These are phyloP conservation scores for Periglandula ipomoeae DNA, from an alignment of 2,329 filamentous ascomycete species.

Conservation along the genomic window DNA sequence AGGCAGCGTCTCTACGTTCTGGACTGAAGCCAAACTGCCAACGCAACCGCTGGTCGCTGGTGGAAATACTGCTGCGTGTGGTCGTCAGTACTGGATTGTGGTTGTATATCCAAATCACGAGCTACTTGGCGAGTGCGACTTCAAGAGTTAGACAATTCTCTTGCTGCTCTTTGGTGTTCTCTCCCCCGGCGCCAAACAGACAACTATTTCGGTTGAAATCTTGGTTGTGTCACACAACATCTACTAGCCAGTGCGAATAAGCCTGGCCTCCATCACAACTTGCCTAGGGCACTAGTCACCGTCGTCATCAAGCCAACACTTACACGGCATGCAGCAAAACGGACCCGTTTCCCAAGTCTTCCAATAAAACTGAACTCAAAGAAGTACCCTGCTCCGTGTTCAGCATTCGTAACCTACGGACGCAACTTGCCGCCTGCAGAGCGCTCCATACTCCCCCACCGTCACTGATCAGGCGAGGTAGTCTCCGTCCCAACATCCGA, in stretches of 20 bases:
- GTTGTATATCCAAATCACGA: neutral
- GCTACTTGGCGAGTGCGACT: neutral
- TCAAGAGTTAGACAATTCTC: neutral
- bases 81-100: neutral
- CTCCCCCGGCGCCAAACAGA: neutral
- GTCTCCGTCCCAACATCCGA: no score
- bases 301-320: constrained; percentile 6
- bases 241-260: neutral
- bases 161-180: neutral
- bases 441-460: neutral
- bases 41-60: no score
- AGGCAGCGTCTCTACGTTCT: neutral
- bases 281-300: neutral
- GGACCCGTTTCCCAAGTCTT: neutral
- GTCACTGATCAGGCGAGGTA: no score
- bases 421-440: neutral
- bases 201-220: neutral
- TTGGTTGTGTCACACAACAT: neutral
- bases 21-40: neutral
- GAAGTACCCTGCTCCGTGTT: neutral
- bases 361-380: neutral
- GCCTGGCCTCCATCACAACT: neutral
- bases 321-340: constrained; percentile 15
- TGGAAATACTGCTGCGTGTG: neutral
- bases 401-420: neutral